Evolutionary conservation across 305 asterid genomes (phyloP).

Genomic region (Withania somnifera): DNA sequence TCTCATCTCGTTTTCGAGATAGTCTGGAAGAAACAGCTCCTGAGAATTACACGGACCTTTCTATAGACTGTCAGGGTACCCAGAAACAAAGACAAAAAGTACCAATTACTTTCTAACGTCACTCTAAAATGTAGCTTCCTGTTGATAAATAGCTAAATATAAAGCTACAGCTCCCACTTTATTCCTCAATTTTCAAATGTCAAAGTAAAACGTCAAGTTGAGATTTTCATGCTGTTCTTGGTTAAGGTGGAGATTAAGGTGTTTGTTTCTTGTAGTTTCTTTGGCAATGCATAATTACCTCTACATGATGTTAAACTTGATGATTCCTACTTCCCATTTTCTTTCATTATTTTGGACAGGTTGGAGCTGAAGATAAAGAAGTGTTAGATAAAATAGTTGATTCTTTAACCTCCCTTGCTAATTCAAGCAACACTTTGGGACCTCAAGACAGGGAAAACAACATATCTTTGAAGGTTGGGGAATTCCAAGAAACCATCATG

Average conservation of each 20-base stretch:
- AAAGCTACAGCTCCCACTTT: background rate
- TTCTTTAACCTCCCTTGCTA: conserved; percentile 64
- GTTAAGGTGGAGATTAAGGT: background rate
- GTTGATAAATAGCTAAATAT: background rate
- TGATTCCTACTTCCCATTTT: background rate
- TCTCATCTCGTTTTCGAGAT: background rate
- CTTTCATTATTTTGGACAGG: conserved; percentile 33
- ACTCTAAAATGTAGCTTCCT: background rate
- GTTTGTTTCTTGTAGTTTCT: background rate
- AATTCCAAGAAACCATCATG: conserved; percentile 23
- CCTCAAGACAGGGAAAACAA: conserved; percentile 19
- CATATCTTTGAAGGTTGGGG: conserved; percentile 52
- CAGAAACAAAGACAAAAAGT: background rate
- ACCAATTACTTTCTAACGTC: background rate
- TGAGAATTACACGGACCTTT: background rate
- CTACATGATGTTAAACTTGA: background rate
- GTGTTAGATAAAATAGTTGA: conserved; percentile 63
- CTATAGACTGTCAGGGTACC: background rate
- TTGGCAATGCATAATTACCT: background rate
- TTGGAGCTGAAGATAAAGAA: conserved; percentile 75
- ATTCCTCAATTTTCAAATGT: background rate
- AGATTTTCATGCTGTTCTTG: background rate
- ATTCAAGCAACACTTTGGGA: conserved; percentile 31
- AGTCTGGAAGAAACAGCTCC: background rate
- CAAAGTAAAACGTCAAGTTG: background rate